These are phyloP conservation scores for Basidioascus undulatus DNA, from an alignment of 768 basidiomycete genomes.

Conservation along the genomic window DNA sequence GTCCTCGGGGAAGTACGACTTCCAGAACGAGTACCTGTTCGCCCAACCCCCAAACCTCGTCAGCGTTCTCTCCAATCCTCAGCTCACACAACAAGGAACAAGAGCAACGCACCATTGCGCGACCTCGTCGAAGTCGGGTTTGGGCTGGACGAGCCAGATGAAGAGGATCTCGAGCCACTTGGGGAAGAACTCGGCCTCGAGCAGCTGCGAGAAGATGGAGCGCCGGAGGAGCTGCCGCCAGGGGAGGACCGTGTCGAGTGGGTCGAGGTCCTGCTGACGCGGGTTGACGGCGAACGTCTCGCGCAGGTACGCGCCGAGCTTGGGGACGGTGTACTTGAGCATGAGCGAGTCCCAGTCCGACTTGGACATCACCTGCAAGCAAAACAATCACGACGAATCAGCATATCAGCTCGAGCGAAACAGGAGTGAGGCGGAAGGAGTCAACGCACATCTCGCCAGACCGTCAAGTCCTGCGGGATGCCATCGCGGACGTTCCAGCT, in stretches of 20 bases:
- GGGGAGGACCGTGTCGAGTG: constrained; percentile 45
- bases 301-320: constrained; percentile 57
- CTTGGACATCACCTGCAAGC: constrained; percentile 39
- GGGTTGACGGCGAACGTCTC: constrained; percentile 79
- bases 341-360: constrained; percentile 77
- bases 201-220: constrained; percentile 53
- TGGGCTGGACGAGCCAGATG: constrained; percentile 77
- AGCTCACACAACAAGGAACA: neutral
- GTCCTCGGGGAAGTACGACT: constrained; percentile 42
- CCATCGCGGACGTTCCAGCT: constrained; percentile 48
- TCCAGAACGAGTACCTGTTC: constrained; percentile 44
- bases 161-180: constrained; percentile 86
- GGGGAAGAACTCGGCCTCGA: constrained; percentile 84
- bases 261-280: constrained; percentile 62
- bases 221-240: constrained; percentile 55
- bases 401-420: neutral
- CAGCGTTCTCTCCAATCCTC: neutral
- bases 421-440: neutral
- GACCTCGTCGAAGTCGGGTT: constrained; percentile 72
- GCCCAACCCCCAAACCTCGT: neutral
- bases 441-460: constrained; percentile 48
- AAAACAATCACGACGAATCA: neutral
- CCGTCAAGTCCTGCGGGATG: constrained; percentile 44
- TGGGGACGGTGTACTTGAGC: constrained; percentile 76
- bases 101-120: constrained; percentile 62